A percentile compares a stretch with the other conserved stretches of the same genome.
phyloP scores from a whole-genome alignment of 352 stramenopile species.

The Globisporangium irregulare region DNA sequence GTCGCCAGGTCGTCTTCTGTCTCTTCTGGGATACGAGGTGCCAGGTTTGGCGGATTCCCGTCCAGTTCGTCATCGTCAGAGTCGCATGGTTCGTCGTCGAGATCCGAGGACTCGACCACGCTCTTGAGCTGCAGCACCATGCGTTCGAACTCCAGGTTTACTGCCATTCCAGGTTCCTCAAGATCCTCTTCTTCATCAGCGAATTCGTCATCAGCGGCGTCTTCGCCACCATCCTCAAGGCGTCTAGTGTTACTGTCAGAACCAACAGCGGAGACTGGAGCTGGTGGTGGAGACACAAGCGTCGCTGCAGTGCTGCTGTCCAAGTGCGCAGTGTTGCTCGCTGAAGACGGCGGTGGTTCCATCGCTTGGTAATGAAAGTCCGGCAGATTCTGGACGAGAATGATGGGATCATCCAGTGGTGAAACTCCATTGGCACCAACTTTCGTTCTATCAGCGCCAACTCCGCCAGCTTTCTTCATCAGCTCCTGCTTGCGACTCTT shows the following conservation, averaged over 20 bases:
- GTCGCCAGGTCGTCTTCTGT: conserved; percentile 25
- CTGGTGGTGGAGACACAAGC: conserved; percentile 19
- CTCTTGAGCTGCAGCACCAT: conserved; percentile 77
- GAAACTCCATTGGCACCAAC: conserved; percentile 9
- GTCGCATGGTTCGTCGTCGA: conserved; percentile 17
- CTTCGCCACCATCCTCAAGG: not conserved
- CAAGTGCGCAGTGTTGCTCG: not conserved
- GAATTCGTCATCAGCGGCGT: conserved; percentile 2
- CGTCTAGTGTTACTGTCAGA: not conserved
- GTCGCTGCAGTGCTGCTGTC: not conserved
- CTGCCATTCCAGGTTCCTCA: conserved; percentile 15
- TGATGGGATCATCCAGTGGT: conserved; percentile 61
- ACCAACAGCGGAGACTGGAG: conserved; percentile 10
- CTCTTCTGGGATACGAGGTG: conserved; percentile 13
- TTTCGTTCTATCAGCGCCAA: not conserved
- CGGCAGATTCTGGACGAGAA: conserved; percentile 69
- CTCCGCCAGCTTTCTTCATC: conserved; percentile 16
- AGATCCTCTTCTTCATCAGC: conserved; percentile 21
- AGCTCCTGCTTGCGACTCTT: conserved; percentile 38
- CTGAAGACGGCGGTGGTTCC: not conserved
- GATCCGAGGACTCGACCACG: conserved; percentile 34
- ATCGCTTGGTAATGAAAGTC: conserved; percentile 17
- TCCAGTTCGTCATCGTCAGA: conserved; percentile 32
- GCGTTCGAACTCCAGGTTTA: conserved; percentile 67
- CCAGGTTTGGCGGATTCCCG: not conserved